Conservation (phyloP, 805 yeast genomes). For the Hanseniaspora guilliermondii region DNA sequence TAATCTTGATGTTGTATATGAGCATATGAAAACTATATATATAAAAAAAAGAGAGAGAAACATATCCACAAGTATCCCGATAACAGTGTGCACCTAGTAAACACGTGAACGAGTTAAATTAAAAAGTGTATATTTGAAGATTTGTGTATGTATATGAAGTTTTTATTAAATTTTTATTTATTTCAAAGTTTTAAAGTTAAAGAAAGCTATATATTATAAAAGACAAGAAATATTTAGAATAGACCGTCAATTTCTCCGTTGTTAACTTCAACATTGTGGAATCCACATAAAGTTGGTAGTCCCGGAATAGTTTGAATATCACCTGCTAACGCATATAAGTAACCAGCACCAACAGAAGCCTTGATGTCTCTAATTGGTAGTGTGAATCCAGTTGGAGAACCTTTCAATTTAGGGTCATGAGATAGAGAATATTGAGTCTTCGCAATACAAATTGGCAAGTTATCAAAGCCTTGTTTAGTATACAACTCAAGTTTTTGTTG, state of each 20-base stretch:
- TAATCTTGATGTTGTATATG: not conserved
- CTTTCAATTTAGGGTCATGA: slow-evolving; percentile 70
- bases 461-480: slow-evolving; percentile 62
- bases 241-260: slow-evolving; percentile 75
- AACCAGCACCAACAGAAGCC: slow-evolving; percentile 73
- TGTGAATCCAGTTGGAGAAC: slow-evolving; percentile 68
- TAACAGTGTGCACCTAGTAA: no score
- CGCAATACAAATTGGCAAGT: slow-evolving; percentile 73
- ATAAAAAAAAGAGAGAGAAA: not conserved
- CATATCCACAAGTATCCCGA: no score
- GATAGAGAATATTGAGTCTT: slow-evolving; percentile 77
- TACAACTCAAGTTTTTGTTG: slow-evolving; percentile 54
- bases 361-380: slow-evolving; percentile 74
- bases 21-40: not conserved
- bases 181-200: no score
- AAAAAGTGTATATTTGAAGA: no score
- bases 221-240: slow-evolving; percentile 30
- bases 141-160: no score
- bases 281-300: slow-evolving; percentile 72
- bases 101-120: no score
- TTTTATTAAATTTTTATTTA: no score
- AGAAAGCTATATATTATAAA: not conserved
- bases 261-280: slow-evolving; percentile 75
- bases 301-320: slow-evolving; percentile 83
- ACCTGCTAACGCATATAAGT: slow-evolving; percentile 72